A percentile compares a stretch with the other conserved stretches of the same genome.
Evolutionary conservation across 129 eudicot genomes (phyloP).

Genomic region (Apium graveolens): DNA sequence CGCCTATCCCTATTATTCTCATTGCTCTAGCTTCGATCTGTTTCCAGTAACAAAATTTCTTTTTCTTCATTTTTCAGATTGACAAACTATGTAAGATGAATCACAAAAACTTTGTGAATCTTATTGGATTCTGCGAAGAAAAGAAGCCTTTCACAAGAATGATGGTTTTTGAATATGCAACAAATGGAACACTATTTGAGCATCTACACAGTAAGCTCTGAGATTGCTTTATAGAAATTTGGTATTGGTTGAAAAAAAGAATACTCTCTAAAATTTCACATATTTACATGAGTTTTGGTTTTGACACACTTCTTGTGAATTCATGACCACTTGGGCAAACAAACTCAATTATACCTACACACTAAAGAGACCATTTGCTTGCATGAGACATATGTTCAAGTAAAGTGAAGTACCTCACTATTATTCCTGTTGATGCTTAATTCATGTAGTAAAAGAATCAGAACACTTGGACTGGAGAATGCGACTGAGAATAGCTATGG

Average conservation of each 20-base stretch:
- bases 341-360: background rate
- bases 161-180: conserved; percentile 96
- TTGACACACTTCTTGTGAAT: background rate
- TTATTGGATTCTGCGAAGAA: conserved; percentile 81
- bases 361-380: background rate
- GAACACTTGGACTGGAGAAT: conserved; percentile 75
- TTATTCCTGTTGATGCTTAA: background rate
- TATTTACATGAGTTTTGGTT: background rate
- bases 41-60: background rate
- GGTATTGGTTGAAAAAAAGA: background rate
- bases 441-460: conserved; percentile 55
- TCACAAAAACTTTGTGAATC: conserved; percentile 85
- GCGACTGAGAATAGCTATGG: conserved; percentile 69
- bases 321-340: background rate
- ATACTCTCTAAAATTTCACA: background rate
- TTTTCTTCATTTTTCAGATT: conserved; percentile 29
- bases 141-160: conserved; percentile 79
- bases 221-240: background rate
- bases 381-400: background rate
- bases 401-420: background rate
- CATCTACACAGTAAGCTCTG: conserved; percentile 65
- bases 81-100: conserved; percentile 70
- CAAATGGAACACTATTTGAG: conserved; percentile 86
- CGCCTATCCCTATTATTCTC: background rate
- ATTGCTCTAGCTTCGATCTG: background rate